These are phyloP conservation scores for Ilyonectria mors-panacis DNA, from an alignment of 2,329 filamentous ascomycete genomes.

Conservation along the genomic window DNA sequence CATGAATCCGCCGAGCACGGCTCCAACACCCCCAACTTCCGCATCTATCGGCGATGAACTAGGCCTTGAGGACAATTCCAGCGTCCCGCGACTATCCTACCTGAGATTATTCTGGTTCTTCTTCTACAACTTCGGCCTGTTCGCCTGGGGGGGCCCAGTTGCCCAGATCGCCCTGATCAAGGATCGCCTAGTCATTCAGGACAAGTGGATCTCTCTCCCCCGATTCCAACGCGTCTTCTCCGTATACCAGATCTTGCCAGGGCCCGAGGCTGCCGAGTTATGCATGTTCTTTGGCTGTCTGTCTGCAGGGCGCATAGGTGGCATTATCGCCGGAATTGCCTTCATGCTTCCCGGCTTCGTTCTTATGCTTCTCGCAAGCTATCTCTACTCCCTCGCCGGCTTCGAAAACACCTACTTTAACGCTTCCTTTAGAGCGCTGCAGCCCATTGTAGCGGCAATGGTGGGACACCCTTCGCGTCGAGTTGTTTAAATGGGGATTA, in stretches of 20 bases:
- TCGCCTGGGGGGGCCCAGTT: conserved; percentile 18
- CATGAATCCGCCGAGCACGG: neutral
- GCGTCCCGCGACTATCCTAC: conserved; percentile 15
- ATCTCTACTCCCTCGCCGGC: conserved; percentile 4
- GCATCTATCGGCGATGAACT: conserved; percentile 1
- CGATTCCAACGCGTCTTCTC: conserved; percentile 27
- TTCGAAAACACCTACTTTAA: conserved; percentile 10
- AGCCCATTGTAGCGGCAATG: conserved; percentile 12
- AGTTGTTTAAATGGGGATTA: neutral
- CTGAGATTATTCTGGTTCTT: conserved; percentile 20
- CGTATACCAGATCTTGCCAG: conserved; percentile 29
- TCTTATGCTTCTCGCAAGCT: conserved; percentile 22
- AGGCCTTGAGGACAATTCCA: conserved; percentile 17
- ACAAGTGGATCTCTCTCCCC: conserved; percentile 21
- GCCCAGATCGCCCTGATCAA: conserved; percentile 22
- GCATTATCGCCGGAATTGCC: conserved; percentile 21
- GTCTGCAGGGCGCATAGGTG: conserved; percentile 24
- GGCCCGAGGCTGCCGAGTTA: conserved; percentile 15
- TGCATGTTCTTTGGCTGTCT: conserved; percentile 28
- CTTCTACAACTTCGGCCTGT: conserved; percentile 17
- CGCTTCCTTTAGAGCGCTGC: conserved; percentile 3
- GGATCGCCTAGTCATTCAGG: conserved; percentile 15
- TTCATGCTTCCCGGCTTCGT: conserved; percentile 23
- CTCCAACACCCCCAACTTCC: conserved; percentile 5
- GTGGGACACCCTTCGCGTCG: neutral